phyloP scores from a whole-genome alignment of 768 basidiomycete genomes.

The Tubosaeta sp. region DNA sequence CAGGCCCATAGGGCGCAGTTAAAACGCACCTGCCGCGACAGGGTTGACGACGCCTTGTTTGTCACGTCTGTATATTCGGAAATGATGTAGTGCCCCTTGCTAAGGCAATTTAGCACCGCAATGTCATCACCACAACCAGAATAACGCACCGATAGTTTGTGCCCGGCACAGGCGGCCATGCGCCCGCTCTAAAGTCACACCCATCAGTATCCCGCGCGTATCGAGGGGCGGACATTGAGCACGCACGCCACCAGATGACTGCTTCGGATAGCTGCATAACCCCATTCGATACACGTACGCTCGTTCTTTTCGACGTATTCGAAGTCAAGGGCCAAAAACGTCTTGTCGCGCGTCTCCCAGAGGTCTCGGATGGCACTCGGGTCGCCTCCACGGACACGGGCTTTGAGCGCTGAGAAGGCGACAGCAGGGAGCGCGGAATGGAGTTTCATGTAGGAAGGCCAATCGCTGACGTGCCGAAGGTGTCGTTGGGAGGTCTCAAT shows the following conservation, averaged over 20 bases:
- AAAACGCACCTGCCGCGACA: constrained; percentile 66
- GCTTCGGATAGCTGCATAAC: constrained; percentile 76
- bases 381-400: constrained; percentile 63
- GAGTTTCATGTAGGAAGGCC: constrained; percentile 63
- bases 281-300: constrained; percentile 70
- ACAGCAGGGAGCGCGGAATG: constrained; percentile 69
- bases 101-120: constrained; percentile 14
- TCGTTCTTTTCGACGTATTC: constrained; percentile 73
- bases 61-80: constrained; percentile 62
- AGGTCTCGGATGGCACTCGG: constrained; percentile 58
- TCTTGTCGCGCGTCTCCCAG: constrained; percentile 68
- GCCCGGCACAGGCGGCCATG: constrained; percentile 77
- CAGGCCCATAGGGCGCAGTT: constrained; percentile 7
- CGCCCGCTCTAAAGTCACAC: constrained; percentile 43
- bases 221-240: not conserved
- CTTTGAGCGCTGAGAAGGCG: constrained; percentile 58
- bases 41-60: constrained; percentile 60
- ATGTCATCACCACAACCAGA: not conserved
- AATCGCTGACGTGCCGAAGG: constrained; percentile 66
- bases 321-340: constrained; percentile 71
- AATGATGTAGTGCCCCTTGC: constrained; percentile 71
- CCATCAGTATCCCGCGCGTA: not conserved
- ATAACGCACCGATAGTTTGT: constrained; percentile 65
- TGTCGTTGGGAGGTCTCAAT: constrained; percentile 68
- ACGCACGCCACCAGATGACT: constrained; percentile 67